Evolutionary conservation across 192 early-diverging fungal species (phyloP).

Genomic region (Phlyctochytrium arcticum): DNA sequence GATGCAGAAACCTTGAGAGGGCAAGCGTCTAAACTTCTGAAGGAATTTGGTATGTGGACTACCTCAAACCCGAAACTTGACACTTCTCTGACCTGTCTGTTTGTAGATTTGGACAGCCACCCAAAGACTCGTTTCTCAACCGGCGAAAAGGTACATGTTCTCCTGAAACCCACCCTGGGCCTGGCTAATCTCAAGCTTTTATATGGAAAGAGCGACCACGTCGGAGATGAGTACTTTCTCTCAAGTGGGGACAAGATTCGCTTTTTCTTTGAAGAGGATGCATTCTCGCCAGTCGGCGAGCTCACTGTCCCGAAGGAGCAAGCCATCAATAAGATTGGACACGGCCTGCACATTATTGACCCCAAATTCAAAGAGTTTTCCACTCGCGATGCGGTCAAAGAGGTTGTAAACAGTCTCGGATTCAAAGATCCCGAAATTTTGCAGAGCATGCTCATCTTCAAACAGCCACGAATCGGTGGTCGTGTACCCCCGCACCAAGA

Average conservation of each 20-base stretch:
- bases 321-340: conserved; percentile 89
- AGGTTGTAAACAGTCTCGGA: conserved; percentile 55
- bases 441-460: conserved; percentile 89
- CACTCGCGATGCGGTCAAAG: conserved; percentile 44
- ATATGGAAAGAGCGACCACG: conserved; percentile 43
- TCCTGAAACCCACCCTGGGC: not conserved
- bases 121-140: conserved; percentile 78
- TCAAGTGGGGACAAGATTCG: conserved; percentile 75
- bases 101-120: conserved; percentile 56
- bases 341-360: conserved; percentile 79
- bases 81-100: not conserved
- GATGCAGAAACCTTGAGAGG: conserved; percentile 40
- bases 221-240: conserved; percentile 88
- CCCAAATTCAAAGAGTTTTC: conserved; percentile 70
- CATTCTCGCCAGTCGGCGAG: conserved; percentile 62
- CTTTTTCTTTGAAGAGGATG: conserved; percentile 86
- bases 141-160: conserved; percentile 40
- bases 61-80: not conserved
- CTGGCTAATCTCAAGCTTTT: not conserved
- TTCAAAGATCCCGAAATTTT: conserved; percentile 70
- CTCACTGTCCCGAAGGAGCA: conserved; percentile 56
- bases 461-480: conserved; percentile 57
- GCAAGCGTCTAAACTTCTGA: conserved; percentile 54
- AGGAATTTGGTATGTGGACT: conserved; percentile 35
- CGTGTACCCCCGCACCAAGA: conserved; percentile 86